phyloP scores from a whole-genome alignment of 1,284 basidiomycete genomes.

The Ganoderma meredithae region DNA sequence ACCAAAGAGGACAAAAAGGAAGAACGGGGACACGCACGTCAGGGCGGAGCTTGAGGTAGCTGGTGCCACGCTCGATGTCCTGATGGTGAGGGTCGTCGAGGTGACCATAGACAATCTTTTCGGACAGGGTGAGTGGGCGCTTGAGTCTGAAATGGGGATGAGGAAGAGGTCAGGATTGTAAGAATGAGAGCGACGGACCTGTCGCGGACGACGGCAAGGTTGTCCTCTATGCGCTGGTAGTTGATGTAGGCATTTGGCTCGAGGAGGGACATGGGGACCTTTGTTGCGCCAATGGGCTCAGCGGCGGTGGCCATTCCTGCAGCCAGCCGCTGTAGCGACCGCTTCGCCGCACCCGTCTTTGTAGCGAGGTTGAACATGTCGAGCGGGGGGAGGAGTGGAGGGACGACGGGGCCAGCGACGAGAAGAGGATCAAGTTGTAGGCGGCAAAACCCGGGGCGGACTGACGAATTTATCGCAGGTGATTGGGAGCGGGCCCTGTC shows the following conservation, averaged over 20 bases:
- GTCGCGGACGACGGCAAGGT: slow-evolving; percentile 85
- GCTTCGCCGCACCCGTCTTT: slow-evolving; percentile 65
- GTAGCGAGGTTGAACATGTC: slow-evolving; percentile 77
- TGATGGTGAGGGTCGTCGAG: slow-evolving; percentile 93
- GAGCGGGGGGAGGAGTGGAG: slow-evolving; percentile 16
- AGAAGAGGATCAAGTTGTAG: slow-evolving; percentile 21
- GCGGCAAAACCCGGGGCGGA: slow-evolving; percentile 20
- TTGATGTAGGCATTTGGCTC: slow-evolving; percentile 93
- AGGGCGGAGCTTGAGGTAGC: slow-evolving; percentile 95
- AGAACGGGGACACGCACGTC: slow-evolving; percentile 69
- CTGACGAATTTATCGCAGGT: slow-evolving; percentile 36
- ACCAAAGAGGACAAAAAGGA: slow-evolving; percentile 5
- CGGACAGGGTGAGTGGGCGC: slow-evolving; percentile 94
- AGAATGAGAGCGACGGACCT: slow-evolving; percentile 59
- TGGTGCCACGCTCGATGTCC: slow-evolving; percentile 87
- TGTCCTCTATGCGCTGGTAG: slow-evolving; percentile 98
- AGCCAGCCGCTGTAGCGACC: slow-evolving; percentile 64
- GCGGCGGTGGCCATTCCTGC: slow-evolving; percentile 83
- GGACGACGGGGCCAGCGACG: slow-evolving; percentile 24
- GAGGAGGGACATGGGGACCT: slow-evolving; percentile 91
- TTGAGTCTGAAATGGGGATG: slow-evolving; percentile 66
- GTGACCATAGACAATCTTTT: slow-evolving; percentile 99
- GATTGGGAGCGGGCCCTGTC: slow-evolving; percentile 32
- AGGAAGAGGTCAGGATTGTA: not conserved
- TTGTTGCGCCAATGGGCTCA: slow-evolving; percentile 85